Percentiles rank a stretch among this genome's conserved stretches.
These are phyloP conservation scores for Centella asiatica DNA, from an alignment of 129 eudicot species.

Conservation along the genomic window DNA sequence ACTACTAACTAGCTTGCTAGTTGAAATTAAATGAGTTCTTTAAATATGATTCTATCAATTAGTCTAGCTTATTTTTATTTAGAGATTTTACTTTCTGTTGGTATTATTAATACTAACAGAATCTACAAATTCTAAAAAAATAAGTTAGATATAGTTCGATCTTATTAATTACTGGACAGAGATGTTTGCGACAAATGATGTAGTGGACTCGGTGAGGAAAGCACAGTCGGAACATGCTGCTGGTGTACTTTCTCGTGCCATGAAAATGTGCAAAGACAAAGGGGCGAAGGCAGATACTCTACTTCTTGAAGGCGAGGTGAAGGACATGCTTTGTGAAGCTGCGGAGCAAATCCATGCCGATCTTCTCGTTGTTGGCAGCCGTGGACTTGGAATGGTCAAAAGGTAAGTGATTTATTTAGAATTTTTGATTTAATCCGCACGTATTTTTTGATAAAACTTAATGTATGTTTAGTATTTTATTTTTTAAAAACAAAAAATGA, in stretches of 20 bases:
- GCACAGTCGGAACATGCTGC: background rate
- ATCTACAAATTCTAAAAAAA: too few relatives aligned
- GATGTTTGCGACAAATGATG: background rate
- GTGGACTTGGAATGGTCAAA: constrained; percentile 34
- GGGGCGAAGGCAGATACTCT: constrained; percentile 28
- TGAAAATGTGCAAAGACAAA: constrained; percentile 9
- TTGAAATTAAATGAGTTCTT: too few relatives aligned
- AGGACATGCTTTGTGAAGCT: constrained; percentile 34
- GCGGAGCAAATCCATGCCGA: constrained; percentile 32
- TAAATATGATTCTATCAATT: too few relatives aligned
- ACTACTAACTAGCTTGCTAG: too few relatives aligned
- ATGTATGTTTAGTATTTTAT: too few relatives aligned
- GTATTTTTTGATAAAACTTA: background rate
- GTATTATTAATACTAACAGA: too few relatives aligned
- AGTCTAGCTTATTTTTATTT: background rate
- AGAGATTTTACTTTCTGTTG: too few relatives aligned
- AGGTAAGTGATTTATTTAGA: constrained; percentile 11
- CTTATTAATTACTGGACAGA: background rate
- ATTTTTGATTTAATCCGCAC: background rate
- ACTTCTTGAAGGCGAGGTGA: constrained; percentile 32
- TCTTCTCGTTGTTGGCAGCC: constrained; percentile 31
- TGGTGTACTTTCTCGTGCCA: background rate
- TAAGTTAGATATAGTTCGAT: too few relatives aligned
- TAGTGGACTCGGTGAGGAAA: background rate
- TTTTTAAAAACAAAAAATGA: too few relatives aligned